Evolutionary conservation across 2,329 filamentous ascomycete genomes (phyloP).

Genomic region (Fonsecaea erecta): DNA sequence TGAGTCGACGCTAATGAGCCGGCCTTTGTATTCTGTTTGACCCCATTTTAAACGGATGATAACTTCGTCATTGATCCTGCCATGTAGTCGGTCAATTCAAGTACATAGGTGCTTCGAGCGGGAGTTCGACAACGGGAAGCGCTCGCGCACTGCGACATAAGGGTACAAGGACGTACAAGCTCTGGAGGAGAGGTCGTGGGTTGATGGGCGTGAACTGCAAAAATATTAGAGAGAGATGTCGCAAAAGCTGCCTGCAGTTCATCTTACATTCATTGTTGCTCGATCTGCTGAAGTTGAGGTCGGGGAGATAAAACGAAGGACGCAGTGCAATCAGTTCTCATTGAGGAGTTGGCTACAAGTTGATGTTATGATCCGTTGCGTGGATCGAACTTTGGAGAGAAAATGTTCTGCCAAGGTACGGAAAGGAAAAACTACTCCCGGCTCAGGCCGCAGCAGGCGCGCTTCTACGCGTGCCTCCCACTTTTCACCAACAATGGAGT

Average conservation of each 20-base stretch:
- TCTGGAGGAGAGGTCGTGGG: conserved; percentile 94
- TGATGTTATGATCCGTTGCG: neutral
- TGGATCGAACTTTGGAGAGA: neutral
- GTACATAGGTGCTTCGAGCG: neutral
- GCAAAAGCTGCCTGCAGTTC: conserved; percentile 2
- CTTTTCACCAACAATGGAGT: too few relatives aligned
- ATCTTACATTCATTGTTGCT: conserved; percentile 47
- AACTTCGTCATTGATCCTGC: conserved; percentile 84
- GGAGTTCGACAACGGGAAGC: neutral
- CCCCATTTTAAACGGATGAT: conserved; percentile 96
- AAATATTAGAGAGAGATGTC: conserved; percentile 35
- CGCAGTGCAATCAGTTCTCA: neutral
- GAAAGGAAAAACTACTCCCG: too few relatives aligned
- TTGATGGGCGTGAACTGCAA: conserved; percentile 85
- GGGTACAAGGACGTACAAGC: conserved; percentile 66
- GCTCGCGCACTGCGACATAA: neutral
- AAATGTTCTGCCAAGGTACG: conserved; percentile 1
- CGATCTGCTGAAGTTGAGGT: neutral
- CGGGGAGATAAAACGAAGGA: neutral
- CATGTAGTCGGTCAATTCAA: conserved; percentile 1
- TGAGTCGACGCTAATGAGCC: conserved; percentile 88
- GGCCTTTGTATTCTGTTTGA: conserved; percentile 95
- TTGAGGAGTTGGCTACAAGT: neutral
- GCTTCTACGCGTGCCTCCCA: too few relatives aligned
- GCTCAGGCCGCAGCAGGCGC: too few relatives aligned